Percentiles rank a stretch among this genome's conserved stretches.
Evolutionary conservation across 1,284 basidiomycete species (phyloP).

Genomic region (Bjerkandera adusta): DNA sequence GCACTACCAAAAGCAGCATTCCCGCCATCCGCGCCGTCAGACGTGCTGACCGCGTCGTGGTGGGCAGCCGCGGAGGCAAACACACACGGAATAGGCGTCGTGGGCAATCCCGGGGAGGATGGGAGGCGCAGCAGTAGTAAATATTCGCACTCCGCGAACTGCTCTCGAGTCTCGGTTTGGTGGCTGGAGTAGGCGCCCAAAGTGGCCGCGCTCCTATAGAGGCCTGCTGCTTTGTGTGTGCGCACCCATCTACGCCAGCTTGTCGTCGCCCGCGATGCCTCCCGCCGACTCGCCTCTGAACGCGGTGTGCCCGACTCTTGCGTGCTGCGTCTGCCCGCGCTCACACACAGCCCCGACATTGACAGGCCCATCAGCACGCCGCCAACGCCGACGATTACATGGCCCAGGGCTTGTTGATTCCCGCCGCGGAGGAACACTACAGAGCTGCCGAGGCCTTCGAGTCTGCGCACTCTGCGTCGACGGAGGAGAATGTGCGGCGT

Average conservation of each 20-base stretch:
- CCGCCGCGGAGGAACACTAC: slow-evolving; percentile 59
- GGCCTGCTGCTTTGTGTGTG: no score
- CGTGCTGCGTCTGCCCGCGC: not conserved
- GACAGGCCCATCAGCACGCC: slow-evolving; percentile 77
- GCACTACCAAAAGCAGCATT: no score
- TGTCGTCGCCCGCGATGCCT: slow-evolving; percentile 24
- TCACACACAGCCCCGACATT: slow-evolving; percentile 6
- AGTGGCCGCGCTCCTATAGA: no score
- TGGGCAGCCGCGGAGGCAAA: no score
- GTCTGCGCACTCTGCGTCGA: slow-evolving; percentile 65
- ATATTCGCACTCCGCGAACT: no score
- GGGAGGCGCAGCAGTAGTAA: no score
- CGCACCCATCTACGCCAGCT: not conserved
- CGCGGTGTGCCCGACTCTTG: slow-evolving; percentile 24
- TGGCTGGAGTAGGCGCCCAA: no score
- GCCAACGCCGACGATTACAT: slow-evolving; percentile 72
- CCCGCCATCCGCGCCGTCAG: no score
- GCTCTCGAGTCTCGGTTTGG: no score
- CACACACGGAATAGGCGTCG: no score
- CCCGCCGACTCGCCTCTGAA: slow-evolving; percentile 32
- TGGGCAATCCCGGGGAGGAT: no score
- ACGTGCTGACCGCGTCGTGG: no score
- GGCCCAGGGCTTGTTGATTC: slow-evolving; percentile 60
- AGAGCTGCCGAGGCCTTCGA: slow-evolving; percentile 74
- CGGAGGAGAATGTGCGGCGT: slow-evolving; percentile 62